Evolutionary conservation across 2,329 filamentous ascomycete genomes (phyloP), one percentile per base, ranked within the genome.

Genomic region (Calonectria hongkongensis): DNA sequence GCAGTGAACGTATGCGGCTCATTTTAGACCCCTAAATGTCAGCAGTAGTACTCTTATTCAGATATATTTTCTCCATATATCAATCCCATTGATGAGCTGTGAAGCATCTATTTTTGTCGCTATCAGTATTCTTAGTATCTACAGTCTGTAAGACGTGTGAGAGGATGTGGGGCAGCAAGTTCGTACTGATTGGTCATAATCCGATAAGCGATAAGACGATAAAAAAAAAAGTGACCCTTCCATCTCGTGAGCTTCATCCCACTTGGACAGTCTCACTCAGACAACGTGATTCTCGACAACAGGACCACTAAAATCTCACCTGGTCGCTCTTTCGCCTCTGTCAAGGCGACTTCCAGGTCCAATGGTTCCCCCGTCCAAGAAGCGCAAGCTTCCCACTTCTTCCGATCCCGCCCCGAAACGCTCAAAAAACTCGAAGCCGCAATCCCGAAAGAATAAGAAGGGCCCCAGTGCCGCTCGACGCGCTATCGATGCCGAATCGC

Each of bases 401-500:
- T 73, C 78, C 66, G 81, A 76, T n/a, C 79, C 84, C n/a, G 77
- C 79, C 64, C 72, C 82, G 68, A 85, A 85, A 76, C 84, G 84
- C 74, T 79, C 78, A 68, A 85, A 84, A 78, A 80, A 82, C 60
- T 74, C 74, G 25, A 76, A 79, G 70, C 73, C 63, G 60, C 76
- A 56, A 51, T 27, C 69, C 18, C 58, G 71, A 48, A 80, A 79
- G 45, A 39, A 74, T 33, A 78, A 81, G 80, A 81, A 84, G 80
- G 71, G 82, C 76, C 58, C 70, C 81, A 78, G 76, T 21, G 45
- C 65, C 45, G 56, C 72, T 25, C 80, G 75, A 50, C 76, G 74
- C 47, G 80, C 85, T 2, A 84, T 90, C 27, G 84, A 86, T 51
- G 83, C 87, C 36, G 83, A 88, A 74, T 84, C 88, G 1, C 83